Evolutionary conservation across 1,284 basidiomycete species (phyloP).

Genomic region (Porodaedalea pini): DNA sequence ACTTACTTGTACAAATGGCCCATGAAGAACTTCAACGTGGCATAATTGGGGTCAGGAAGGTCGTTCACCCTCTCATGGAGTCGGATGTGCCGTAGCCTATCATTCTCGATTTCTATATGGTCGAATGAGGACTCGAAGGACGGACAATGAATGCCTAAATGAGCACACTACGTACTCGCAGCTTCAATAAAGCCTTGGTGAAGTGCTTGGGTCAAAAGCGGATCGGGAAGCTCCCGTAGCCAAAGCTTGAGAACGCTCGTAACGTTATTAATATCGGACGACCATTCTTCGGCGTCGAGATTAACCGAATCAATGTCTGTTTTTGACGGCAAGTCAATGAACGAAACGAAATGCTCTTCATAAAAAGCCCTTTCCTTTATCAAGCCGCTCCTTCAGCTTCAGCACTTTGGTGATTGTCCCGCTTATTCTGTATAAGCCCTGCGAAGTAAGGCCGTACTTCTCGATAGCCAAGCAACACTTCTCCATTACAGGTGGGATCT

Average conservation of each 20-base stretch:
- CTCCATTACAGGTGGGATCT: constrained; percentile 84
- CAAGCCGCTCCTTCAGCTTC: constrained; percentile 79
- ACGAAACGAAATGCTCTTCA: background rate
- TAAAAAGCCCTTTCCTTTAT: constrained; percentile 60
- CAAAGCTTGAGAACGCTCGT: constrained; percentile 93
- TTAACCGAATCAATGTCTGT: constrained; percentile 84
- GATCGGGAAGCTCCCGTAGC: constrained; percentile 95
- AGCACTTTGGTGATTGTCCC: constrained; percentile 89
- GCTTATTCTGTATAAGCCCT: constrained; percentile 93
- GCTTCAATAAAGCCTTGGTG: constrained; percentile 95
- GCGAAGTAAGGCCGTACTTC: constrained; percentile 76
- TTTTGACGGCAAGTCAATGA: constrained; percentile 8
- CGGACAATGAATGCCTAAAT: background rate
- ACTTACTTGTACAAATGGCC: constrained; percentile 86
- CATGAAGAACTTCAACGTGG: constrained; percentile 94
- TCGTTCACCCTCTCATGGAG: constrained; percentile 97
- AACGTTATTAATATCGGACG: constrained; percentile 93
- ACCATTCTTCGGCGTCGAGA: constrained; percentile 86
- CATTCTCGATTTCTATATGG: constrained; percentile 82
- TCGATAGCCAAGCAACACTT: constrained; percentile 94
- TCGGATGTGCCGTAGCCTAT: constrained; percentile 89
- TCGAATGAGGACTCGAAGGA: background rate
- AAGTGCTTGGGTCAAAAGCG: constrained; percentile 79
- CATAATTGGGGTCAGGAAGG: constrained; percentile 96
- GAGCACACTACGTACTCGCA: constrained; percentile 63